Evolutionary conservation across 2,329 filamentous ascomycete genomes (phyloP).

Genomic region (Rutstroemia sp.): DNA sequence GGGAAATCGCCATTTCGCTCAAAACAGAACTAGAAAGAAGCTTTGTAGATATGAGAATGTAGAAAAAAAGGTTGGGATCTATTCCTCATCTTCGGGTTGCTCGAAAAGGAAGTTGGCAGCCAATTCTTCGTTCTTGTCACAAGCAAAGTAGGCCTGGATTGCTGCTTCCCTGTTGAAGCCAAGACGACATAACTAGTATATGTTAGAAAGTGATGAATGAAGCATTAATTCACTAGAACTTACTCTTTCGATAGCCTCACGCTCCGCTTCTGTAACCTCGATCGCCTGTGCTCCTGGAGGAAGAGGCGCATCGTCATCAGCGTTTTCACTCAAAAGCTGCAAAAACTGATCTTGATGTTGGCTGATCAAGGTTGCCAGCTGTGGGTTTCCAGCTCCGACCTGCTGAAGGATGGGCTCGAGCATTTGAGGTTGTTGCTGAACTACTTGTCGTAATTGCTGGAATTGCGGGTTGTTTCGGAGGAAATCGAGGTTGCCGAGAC

Average conservation of each 20-base stretch:
- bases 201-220: constrained; percentile 10
- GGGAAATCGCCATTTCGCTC: constrained; percentile 1
- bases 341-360: constrained; percentile 92
- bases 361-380: constrained; percentile 86
- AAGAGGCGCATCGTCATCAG: constrained; percentile 73
- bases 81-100: constrained; percentile 78
- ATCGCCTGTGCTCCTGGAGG: constrained; percentile 87
- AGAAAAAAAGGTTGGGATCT: constrained; percentile 7
- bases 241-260: constrained; percentile 93
- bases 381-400: constrained; percentile 88
- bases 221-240: constrained; percentile 29
- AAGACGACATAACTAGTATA: constrained; percentile 70
- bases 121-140: constrained; percentile 98
- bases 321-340: constrained; percentile 80
- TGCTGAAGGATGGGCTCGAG: constrained; percentile 96
- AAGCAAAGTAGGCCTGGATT: constrained; percentile 97
- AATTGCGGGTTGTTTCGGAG: constrained; percentile 94
- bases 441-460: constrained; percentile 92
- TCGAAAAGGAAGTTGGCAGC: constrained; percentile 98
- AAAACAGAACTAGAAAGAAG: background rate
- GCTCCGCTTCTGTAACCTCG: constrained; percentile 88
- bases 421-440: constrained; percentile 97
- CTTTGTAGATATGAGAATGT: constrained; percentile 8
- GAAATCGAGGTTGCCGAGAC: constrained; percentile 80
- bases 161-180: constrained; percentile 90